Percentiles rank a stretch among this genome's conserved stretches.
phyloP scores from a whole-genome alignment of 495 filamentous ascomycete species.

The Oleoguttula mirabilis region DNA sequence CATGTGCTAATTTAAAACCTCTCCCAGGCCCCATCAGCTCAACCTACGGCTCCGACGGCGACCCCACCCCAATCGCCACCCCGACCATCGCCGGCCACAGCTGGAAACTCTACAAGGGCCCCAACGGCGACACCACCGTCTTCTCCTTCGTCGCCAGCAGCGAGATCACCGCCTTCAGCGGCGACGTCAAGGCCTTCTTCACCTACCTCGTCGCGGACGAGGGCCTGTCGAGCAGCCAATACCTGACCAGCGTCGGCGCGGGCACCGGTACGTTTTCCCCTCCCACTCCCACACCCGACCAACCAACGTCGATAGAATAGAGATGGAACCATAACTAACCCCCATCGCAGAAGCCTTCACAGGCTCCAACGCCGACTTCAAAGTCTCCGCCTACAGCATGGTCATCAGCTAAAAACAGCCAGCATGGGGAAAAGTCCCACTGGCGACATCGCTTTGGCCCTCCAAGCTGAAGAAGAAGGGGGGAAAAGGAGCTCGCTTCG shows the following conservation, averaged over 20 bases:
- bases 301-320: neutral
- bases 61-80: slow-evolving; percentile 2
- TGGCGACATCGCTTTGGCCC: too few species aligned
- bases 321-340: too few species aligned
- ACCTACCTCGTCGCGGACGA: slow-evolving; percentile 42
- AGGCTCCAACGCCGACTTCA: slow-evolving; percentile 1
- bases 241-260: slow-evolving; percentile 43
- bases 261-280: slow-evolving; percentile 32
- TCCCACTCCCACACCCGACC: neutral
- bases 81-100: slow-evolving; percentile 11
- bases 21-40: neutral
- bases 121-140: slow-evolving; percentile 17
- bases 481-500: too few species aligned
- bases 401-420: too few species aligned
- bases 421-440: too few species aligned
- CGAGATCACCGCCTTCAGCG: slow-evolving; percentile 38
- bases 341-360: neutral
- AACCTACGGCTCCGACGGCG: slow-evolving; percentile 3
- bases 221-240: slow-evolving; percentile 39
- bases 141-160: slow-evolving; percentile 33
- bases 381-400: slow-evolving; percentile 3
- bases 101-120: slow-evolving; percentile 19
- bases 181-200: slow-evolving; percentile 45
- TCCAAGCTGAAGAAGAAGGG: too few species aligned
- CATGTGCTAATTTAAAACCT: neutral